phyloP scores from a whole-genome alignment of 805 yeast genomes.

The Clavispora carvajalis region DNA sequence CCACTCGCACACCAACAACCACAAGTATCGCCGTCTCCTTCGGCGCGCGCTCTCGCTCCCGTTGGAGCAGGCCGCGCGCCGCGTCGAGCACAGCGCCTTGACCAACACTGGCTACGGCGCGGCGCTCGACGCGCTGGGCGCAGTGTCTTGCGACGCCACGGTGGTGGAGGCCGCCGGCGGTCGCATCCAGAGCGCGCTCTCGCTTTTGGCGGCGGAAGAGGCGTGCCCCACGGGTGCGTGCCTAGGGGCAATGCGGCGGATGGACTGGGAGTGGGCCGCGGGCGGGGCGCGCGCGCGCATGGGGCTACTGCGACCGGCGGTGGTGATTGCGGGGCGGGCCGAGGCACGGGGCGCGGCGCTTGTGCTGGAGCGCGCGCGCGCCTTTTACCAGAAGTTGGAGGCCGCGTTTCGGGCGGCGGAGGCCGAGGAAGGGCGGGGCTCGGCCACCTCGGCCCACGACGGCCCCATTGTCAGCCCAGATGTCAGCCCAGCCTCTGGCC shows the following conservation, averaged over 20 bases:
- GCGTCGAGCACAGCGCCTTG: constrained; percentile 32
- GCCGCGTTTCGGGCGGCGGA: not conserved
- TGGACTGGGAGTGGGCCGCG: constrained; percentile 17
- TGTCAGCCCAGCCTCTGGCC: too few species aligned
- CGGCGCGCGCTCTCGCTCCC: constrained; percentile 18
- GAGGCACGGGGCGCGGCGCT: not conserved
- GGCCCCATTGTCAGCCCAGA: too few species aligned
- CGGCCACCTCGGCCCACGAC: too few species aligned
- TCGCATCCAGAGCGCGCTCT: constrained; percentile 11
- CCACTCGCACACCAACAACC: constrained; percentile 22
- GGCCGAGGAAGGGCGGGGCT: too few species aligned
- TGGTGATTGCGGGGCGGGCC: constrained; percentile 3
- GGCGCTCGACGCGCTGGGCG: constrained; percentile 34
- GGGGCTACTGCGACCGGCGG: constrained; percentile 34
- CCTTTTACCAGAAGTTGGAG: not conserved
- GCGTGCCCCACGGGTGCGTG: constrained; percentile 29
- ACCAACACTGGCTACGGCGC: constrained; percentile 52
- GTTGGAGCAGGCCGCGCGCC: constrained; percentile 13
- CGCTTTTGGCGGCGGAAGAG: constrained; percentile 11
- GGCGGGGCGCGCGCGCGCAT: constrained; percentile 7
- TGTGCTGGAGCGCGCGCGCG: not conserved
- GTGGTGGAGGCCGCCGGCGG: constrained; percentile 17
- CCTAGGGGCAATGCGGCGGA: constrained; percentile 15
- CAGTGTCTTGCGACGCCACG: constrained; percentile 43
- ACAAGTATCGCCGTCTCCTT: constrained; percentile 25